Base-by-base conservation (phyloP, 2,329 filamentous ascomycete genomes). In the Tolypocladium capitatum region DNA sequence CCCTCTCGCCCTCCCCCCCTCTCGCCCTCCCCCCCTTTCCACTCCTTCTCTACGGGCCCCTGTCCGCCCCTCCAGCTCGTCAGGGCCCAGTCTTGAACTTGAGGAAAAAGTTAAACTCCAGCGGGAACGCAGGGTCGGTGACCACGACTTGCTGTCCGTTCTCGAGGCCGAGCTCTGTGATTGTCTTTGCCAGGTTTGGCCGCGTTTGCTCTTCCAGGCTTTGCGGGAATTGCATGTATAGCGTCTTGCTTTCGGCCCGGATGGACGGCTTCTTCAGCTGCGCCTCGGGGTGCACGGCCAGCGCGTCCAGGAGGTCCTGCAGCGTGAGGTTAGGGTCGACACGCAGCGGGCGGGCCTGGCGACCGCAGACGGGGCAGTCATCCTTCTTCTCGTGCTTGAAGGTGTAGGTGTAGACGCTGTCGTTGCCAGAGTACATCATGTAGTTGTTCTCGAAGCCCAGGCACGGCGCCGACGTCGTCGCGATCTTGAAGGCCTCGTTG, bases 371-470 rank as follows among this genome's bases (percentile, higher is more conserved):
- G 2, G 92, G 89, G 55, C 92, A 98, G 65, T 97, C 92, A 16
- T 84, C 77, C 65, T 96, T 97, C 71, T 86, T 87, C 68, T 96
- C 84, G 59, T 95, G 89, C 59, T 89, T 83, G 64, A 97, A 98
- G 0, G 92, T 98, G 66, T 95, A 96, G 0, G 92, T 98, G 70
- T 98, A 98, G 55, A 98, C 84, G 55, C 85, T 79, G 60, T 94
- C 91, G 60, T 97, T 90, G 43, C 94, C 92, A 13, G 88, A 95
- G 66, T 98, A 98, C 86, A 96, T 95, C 90, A 97, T 97, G 69
- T 98, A 98, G 64, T 95, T 94, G 48, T 84, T 84, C 41, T 84
- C 81, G 53, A 80, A 73, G 13, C 84, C 86, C 16, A 98, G 73
- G 53, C 81, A 83, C 0, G 91, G 88, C 31, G 91, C 92, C 34